These are phyloP conservation scores for Boletellus sp. DNA, from an alignment of 768 basidiomycete species.

Conservation along the genomic window DNA sequence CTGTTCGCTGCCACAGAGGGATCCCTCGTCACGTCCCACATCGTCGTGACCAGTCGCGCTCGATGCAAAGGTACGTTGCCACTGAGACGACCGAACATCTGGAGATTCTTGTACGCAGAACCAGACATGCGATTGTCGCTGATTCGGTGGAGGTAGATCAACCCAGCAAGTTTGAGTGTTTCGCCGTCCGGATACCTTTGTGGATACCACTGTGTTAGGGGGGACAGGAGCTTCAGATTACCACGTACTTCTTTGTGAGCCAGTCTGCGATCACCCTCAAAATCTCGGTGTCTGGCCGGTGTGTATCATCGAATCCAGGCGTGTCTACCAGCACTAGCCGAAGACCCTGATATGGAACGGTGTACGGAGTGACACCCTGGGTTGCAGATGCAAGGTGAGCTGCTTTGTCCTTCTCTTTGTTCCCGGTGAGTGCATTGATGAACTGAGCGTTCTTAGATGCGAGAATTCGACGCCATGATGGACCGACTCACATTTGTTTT, in stretches of 20 bases:
- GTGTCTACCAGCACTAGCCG: constrained; percentile 21
- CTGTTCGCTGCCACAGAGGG: not conserved
- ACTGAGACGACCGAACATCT: constrained; percentile 34
- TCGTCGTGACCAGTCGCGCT: constrained; percentile 36
- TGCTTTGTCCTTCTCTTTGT: not conserved
- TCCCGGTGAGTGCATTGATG: constrained; percentile 12
- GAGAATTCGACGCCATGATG: not conserved
- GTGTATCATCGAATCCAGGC: constrained; percentile 20
- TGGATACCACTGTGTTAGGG: not conserved
- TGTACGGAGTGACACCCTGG: constrained; percentile 2
- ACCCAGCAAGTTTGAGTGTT: constrained; percentile 22
- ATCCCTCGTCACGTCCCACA: constrained; percentile 33
- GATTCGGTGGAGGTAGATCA: constrained; percentile 35
- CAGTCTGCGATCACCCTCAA: constrained; percentile 12
- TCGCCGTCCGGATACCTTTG: constrained; percentile 6
- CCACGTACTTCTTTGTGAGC: constrained; percentile 16
- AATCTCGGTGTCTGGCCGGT: constrained; percentile 11
- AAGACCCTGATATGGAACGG: not conserved
- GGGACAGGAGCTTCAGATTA: not conserved
- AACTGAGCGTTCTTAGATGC: constrained; percentile 1
- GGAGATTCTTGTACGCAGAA: constrained; percentile 28
- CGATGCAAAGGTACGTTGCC: constrained; percentile 28
- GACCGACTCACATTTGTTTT: constrained; percentile 20
- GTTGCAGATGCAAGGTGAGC: constrained; percentile 12
- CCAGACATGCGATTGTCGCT: constrained; percentile 34